These are phyloP conservation scores for Boletus sensibilis DNA, from an alignment of 768 basidiomycete genomes.

Conservation along the genomic window DNA sequence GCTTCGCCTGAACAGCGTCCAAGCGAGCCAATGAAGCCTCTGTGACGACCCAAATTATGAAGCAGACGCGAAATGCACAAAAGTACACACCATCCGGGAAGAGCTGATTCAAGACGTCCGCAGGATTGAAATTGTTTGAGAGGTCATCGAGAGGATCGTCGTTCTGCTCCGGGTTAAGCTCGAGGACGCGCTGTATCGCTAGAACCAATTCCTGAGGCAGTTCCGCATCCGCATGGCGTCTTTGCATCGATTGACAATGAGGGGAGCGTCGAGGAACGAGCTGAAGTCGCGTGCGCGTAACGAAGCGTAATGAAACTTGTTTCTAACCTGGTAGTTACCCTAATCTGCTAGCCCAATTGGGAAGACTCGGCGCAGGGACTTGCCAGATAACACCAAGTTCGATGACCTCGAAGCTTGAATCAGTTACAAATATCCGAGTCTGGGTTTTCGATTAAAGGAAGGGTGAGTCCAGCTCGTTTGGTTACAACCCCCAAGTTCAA, in stretches of 20 bases:
- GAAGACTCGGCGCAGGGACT: slow-evolving; percentile 6
- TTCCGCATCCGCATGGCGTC: slow-evolving; percentile 37
- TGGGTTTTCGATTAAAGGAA: not conserved
- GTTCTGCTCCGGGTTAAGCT: slow-evolving; percentile 43
- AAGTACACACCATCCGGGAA: slow-evolving; percentile 74
- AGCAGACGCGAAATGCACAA: not conserved
- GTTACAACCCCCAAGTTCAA: not conserved
- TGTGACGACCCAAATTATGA: slow-evolving; percentile 30
- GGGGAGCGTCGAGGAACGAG: not conserved
- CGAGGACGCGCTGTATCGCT: slow-evolving; percentile 69
- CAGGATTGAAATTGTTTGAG: slow-evolving; percentile 54
- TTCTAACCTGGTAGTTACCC: not conserved
- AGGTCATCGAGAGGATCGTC: slow-evolving; percentile 59
- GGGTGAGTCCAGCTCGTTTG: slow-evolving; percentile 10
- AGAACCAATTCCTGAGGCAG: slow-evolving; percentile 67
- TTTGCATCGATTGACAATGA: slow-evolving; percentile 19
- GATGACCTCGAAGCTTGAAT: not conserved
- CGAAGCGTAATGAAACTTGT: not conserved
- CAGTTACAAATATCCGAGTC: not conserved
- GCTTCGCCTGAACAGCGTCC: slow-evolving; percentile 63
- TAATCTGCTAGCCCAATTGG: slow-evolving; percentile 5
- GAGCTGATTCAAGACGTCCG: slow-evolving; percentile 54
- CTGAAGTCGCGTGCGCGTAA: not conserved
- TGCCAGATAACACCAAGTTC: not conserved
- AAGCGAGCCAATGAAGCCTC: slow-evolving; percentile 76